Evolutionary conservation across 352 stramenopile species (phyloP).

Genomic region (Blastocystis sp.): DNA sequence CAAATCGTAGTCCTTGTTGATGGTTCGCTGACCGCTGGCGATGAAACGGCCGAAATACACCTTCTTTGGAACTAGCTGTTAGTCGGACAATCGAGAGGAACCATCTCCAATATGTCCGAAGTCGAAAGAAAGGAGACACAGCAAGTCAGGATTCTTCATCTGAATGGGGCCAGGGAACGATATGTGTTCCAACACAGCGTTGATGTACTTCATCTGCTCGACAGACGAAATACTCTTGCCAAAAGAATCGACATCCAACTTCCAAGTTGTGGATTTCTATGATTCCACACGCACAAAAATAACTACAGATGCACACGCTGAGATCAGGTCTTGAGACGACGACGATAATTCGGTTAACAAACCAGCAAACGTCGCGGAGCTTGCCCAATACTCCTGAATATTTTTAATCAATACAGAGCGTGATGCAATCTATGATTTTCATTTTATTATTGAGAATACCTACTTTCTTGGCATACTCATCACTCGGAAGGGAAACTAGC

Average conservation of each 20-base stretch:
- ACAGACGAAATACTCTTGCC: slow-evolving; percentile 74
- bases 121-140: slow-evolving; percentile 71
- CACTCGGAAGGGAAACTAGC: slow-evolving; percentile 69
- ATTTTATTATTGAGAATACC: neutral
- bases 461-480: slow-evolving; percentile 68
- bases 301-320: neutral
- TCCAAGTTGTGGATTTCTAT: slow-evolving; percentile 65
- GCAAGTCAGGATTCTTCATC: slow-evolving; percentile 71
- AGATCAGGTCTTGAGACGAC: neutral
- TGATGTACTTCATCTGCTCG: slow-evolving; percentile 68
- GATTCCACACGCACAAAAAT: neutral
- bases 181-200: slow-evolving; percentile 68
- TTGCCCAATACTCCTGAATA: slow-evolving; percentile 74
- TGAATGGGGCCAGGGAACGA: slow-evolving; percentile 71
- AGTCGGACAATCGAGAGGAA: neutral
- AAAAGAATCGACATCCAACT: slow-evolving; percentile 73
- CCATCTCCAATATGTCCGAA: slow-evolving; percentile 71
- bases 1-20: slow-evolving; percentile 80
- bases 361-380: slow-evolving; percentile 67
- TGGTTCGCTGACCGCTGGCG: slow-evolving; percentile 62
- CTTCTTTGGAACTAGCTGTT: slow-evolving; percentile 60
- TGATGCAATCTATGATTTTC: slow-evolving; percentile 68
- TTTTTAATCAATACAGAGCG: slow-evolving; percentile 75
- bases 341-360: slow-evolving; percentile 59
- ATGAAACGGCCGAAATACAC: slow-evolving; percentile 67